Conservation (phyloP, 352 stramenopile genomes). For the Phytophthora sp. region DNA sequence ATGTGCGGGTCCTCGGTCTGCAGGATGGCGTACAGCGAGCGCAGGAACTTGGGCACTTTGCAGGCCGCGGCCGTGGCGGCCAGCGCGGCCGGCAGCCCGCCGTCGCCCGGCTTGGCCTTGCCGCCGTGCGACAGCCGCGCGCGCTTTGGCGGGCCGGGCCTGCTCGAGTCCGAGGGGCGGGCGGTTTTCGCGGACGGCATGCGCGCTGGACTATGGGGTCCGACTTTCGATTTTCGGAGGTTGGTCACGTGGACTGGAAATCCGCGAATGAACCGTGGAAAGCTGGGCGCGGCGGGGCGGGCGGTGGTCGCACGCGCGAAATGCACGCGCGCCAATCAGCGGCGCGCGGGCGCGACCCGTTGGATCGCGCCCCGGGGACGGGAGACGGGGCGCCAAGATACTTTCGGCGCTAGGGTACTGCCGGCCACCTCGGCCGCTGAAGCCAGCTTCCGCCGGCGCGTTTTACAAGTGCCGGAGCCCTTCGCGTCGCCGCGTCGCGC, state of each 20-base stretch:
- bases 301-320: conserved; percentile 19
- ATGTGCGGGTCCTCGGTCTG: conserved; percentile 73
- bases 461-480: background rate
- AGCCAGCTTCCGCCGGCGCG: too few species aligned
- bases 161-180: conserved; percentile 19
- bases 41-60: conserved; percentile 86
- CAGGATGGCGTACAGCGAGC: conserved; percentile 82
- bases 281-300: conserved; percentile 1
- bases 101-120: conserved; percentile 6
- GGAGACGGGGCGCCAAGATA: conserved; percentile 36
- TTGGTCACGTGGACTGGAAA: conserved; percentile 27
- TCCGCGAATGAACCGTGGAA: conserved; percentile 39
- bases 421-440: too few species aligned
- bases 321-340: conserved; percentile 28
- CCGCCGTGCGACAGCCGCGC: conserved; percentile 2
- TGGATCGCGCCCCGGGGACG: conserved; percentile 31
- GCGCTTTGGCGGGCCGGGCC: conserved; percentile 13
- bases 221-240: conserved; percentile 18
- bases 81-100: background rate
- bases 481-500: too few species aligned
- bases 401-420: too few species aligned
- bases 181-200: conserved; percentile 33
- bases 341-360: conserved; percentile 5
- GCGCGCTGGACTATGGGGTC: background rate
- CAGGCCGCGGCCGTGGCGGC: conserved; percentile 23